Evolutionary conservation across 1,284 basidiomycete species (phyloP), one percentile per base, ranked within the genome.

Genomic region (Trametes pubescens): DNA sequence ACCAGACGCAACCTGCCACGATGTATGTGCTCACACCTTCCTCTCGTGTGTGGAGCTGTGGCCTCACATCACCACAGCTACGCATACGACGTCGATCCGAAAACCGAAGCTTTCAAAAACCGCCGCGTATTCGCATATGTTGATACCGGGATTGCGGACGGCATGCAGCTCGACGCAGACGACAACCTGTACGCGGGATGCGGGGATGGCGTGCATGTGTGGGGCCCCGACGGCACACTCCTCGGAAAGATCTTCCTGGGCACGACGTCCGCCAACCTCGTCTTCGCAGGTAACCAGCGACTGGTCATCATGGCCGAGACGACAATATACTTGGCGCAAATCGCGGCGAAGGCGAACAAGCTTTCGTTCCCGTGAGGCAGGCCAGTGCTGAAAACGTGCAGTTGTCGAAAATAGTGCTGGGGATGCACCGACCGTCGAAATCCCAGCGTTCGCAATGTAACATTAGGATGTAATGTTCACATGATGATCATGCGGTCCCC

Each of bases 221-320:
- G 87, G 84, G 85, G 86, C 71, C 70, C 82, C 0, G 71, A 82
- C 16, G 91, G 91, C 2, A 83, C 80, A 2, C 79, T 93, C 2
- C 77, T 94, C 11, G 91, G 92, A 47, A 94, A 93, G 76, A 88
- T 94, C 73, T 92, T 89, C 77, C 65, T 88, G 0, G 87, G 86
- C 18, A 79, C 75, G 4, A 80, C 80, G 0, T 81, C 84, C 4
- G 84, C 91, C 29, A 90, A 93, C 73, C 79, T 89, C 78, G 83
- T 86, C 13, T 93, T 93, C 71, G 89, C 89, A 0, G 85, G 85
- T 0, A 76, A 82, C 62, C 86, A 86, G 1, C 78, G 85, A 13
- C 81, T 93, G 48, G 81, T 92, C 38, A 88, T 94, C 64, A 74
- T 90, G 65, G 87, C 85, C 0, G 90, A 92, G 74, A 90, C 86